Percentiles rank a stretch among this genome's conserved stretches.
These are phyloP conservation scores for Kwoniella shivajii DNA, from an alignment of 1,284 basidiomycete species.

Conservation along the genomic window DNA sequence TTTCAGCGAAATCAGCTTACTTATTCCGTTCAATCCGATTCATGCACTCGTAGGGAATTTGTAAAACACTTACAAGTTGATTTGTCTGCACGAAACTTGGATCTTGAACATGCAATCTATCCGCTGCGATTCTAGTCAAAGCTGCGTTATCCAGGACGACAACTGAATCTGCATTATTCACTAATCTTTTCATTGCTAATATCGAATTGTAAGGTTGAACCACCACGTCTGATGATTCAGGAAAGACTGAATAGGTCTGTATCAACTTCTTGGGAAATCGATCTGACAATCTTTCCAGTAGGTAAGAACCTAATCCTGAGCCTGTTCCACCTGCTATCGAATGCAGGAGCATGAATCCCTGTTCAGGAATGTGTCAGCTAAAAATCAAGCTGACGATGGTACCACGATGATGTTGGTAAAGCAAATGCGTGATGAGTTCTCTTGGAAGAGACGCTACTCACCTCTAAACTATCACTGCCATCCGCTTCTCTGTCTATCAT, in stretches of 20 bases:
- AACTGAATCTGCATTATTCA: slow-evolving; percentile 95
- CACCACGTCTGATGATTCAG: slow-evolving; percentile 90
- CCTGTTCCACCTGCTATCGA: slow-evolving; percentile 99
- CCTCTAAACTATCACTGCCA: slow-evolving; percentile 96
- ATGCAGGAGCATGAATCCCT: slow-evolving; percentile 99
- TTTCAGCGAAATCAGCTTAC: no score
- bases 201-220: slow-evolving; percentile 98
- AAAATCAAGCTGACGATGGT: background rate
- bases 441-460: slow-evolving; percentile 52
- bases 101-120: slow-evolving; percentile 86
- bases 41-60: background rate
- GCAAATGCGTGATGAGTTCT: no score
- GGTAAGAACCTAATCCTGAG: slow-evolving; percentile 94
- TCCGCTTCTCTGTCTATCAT: slow-evolving; percentile 99
- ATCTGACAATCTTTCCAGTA: slow-evolving; percentile 94
- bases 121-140: slow-evolving; percentile 84
- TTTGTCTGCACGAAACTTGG: slow-evolving; percentile 94
- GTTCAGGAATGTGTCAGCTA: slow-evolving; percentile 1
- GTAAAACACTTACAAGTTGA: slow-evolving; percentile 67
- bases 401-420: background rate
- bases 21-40: no score
- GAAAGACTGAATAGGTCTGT: slow-evolving; percentile 99
- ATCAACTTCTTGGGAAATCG: slow-evolving; percentile 99
- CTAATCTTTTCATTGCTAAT: slow-evolving; percentile 89
- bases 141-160: slow-evolving; percentile 98